Base-by-base conservation (phyloP, 2,329 filamentous ascomycete genomes). In the Phyllosticta paracitricarpa region DNA sequence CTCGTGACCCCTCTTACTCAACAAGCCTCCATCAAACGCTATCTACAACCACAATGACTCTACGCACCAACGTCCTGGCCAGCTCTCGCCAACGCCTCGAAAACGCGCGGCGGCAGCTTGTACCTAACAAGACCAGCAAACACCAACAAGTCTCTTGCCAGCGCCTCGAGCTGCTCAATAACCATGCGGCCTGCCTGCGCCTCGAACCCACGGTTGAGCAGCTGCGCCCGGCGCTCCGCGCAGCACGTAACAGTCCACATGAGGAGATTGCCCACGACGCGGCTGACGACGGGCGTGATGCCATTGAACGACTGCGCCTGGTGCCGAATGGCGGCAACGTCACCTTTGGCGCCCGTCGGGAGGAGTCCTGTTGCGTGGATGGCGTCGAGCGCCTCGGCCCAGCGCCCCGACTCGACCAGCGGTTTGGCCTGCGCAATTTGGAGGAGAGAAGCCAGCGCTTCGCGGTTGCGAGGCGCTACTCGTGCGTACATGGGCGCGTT, bases 51-150 rank as follows among this genome's bases (percentile, higher is more conserved):
- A 19, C 25, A 12, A 30, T 14, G 6, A 10, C 2, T 22, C n/a
- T 62, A 65, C 9, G 59, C 71, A 14, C 74, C 75, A 61, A 75
- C 66, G 69, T 91, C 88, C 54, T 87, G 86, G 57, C 88, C 89
- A 51, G 89, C 91, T 70, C 87, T 84, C 56, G 91, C 92, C 70
- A 97, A 78, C 65, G 88, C 89, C 79, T 97, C 93, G 76, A 95
- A 93, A 61, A 97, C 82, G 69, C 89, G 84, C 48, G 89, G 88
- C 57, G 91, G 90, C 77, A 97, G 83, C 70, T 94, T 86, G 76
- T 96, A 97, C 70, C 89, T 86, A 71, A 97, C 85, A 81, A 96
- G 85, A 61, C 91, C 93, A 17, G 91, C 93, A 78, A 96, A 97
- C 14, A 94, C 89, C 79, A 94, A 96, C 68, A 97, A 76, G 75